These are phyloP conservation scores for Limonium bicolor DNA, from an alignment of 148 eudicot genomes.

Conservation along the genomic window DNA sequence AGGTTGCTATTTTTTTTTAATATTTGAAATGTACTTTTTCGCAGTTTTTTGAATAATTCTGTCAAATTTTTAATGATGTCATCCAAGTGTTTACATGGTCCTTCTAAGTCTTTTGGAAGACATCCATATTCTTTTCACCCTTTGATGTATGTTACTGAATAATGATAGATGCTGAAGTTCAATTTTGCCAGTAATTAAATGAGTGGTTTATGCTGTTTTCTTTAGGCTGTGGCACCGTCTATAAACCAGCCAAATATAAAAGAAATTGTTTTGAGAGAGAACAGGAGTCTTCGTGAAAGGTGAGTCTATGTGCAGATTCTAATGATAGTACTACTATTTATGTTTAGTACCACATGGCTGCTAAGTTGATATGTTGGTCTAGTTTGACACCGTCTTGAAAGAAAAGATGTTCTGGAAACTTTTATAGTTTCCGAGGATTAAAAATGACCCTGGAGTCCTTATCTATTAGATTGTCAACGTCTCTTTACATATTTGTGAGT, in stretches of 20 bases:
- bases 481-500: too few species aligned
- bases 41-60: not conserved
- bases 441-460: too few species aligned
- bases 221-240: not conserved
- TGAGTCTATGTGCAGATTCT: not conserved
- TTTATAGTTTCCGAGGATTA: too few species aligned
- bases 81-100: too few species aligned
- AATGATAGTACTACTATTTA: too few species aligned
- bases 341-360: not conserved
- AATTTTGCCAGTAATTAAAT: not conserved
- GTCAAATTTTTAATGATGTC: too few species aligned
- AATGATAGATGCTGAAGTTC: not conserved
- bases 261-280: slow-evolving; percentile 1
- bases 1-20: slow-evolving; percentile 7
- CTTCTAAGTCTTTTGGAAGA: not conserved
- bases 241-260: not conserved
- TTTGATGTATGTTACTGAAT: not conserved
- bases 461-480: too few species aligned
- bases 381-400: too few species aligned
- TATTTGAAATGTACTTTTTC: not conserved
- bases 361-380: not conserved
- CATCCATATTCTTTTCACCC: not conserved
- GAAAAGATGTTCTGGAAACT: too few species aligned
- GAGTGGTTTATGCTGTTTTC: not conserved
- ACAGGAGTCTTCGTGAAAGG: slow-evolving; percentile 3